These are phyloP conservation scores for Grammothele lineata DNA, from an alignment of 768 basidiomycete species.

Conservation along the genomic window DNA sequence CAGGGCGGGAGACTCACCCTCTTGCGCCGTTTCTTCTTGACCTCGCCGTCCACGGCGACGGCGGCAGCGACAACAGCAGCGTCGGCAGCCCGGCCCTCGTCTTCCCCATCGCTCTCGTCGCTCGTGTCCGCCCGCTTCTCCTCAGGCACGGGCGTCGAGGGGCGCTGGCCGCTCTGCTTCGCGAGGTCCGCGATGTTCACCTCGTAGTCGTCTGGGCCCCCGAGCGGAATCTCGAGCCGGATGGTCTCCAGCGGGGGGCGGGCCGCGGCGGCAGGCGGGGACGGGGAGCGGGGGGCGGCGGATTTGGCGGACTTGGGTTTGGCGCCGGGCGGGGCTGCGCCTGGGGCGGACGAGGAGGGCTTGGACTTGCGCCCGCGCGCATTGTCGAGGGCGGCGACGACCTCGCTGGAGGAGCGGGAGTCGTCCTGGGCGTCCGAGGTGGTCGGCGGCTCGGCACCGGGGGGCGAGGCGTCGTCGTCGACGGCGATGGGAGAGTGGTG, in stretches of 20 bases:
- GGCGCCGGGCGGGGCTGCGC: slow-evolving; percentile 24
- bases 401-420: slow-evolving; percentile 7
- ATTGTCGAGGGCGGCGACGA: slow-evolving; percentile 9
- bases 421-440: neutral
- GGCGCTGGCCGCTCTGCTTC: slow-evolving; percentile 62
- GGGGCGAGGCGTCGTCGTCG: slow-evolving; percentile 12
- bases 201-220: slow-evolving; percentile 72
- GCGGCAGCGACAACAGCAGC: slow-evolving; percentile 20
- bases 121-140: slow-evolving; percentile 39
- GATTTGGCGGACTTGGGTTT: slow-evolving; percentile 53
- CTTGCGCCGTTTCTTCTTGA: slow-evolving; percentile 24
- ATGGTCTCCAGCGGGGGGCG: slow-evolving; percentile 56
- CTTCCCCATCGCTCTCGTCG: slow-evolving; percentile 31
- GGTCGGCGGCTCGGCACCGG: slow-evolving; percentile 6
- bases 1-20: slow-evolving; percentile 16
- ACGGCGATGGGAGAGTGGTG: slow-evolving; percentile 19
- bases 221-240: slow-evolving; percentile 63
- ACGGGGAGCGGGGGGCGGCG: slow-evolving; percentile 46
- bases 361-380: slow-evolving; percentile 19
- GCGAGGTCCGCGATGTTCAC: slow-evolving; percentile 59
- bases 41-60: slow-evolving; percentile 18
- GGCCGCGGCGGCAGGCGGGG: slow-evolving; percentile 44
- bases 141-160: slow-evolving; percentile 45
- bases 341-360: slow-evolving; percentile 20
- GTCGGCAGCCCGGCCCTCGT: slow-evolving; percentile 28